Evolutionary conservation across 306 rosid genomes (phyloP), one percentile per base, ranked within the genome.

Genomic region (Dalbergia oliveri): DNA sequence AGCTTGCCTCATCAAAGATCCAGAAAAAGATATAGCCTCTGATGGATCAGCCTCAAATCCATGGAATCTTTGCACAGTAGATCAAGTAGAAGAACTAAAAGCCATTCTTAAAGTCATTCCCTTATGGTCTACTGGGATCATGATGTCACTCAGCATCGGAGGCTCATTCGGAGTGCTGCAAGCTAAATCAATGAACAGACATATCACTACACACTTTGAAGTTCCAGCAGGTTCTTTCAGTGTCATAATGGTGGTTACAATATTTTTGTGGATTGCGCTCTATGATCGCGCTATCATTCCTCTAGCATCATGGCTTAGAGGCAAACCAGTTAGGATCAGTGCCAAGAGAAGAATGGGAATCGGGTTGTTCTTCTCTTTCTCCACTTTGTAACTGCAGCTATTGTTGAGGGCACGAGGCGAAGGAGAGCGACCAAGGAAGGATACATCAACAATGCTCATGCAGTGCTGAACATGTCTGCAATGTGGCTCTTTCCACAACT

Each of bases 61-160:
- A 5, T 90, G 94, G 97, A 85, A 77, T 60, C 87, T 92, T 3
- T 92, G 95, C 88, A 82, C 92, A 23, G 49, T 81, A 31, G 87
- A 85, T 72, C 83, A 92, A 85, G 93, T 88, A 9, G 95, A 92
- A 79, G 92, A 89, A 73, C 89, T 92, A 0, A 92, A 90, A 67
- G 84, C 89, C 15, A 87, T 92, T 9, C 26, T 92, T 14, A 86
- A 74, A 81, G 89, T 92, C 5, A 84, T 92, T 13, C 93, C 97
- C 0, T 47, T 92, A 3, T 92, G 97, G 95, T 89, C 92, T 61
- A 74, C 89, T 0, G 88, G 91, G 50, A 67, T 90, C 6, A 66
- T 89, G 78, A 67, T 88, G 86, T 83, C 91, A 1, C 77, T 89
- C 13, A 76, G 26, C 82, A 13, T 81, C 11, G 87, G 90, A 51